A percentile compares a stretch with the other conserved stretches of the same genome.
phyloP scores from a whole-genome alignment of 768 basidiomycete species.

The Hygrophoropsis aurantiaca region DNA sequence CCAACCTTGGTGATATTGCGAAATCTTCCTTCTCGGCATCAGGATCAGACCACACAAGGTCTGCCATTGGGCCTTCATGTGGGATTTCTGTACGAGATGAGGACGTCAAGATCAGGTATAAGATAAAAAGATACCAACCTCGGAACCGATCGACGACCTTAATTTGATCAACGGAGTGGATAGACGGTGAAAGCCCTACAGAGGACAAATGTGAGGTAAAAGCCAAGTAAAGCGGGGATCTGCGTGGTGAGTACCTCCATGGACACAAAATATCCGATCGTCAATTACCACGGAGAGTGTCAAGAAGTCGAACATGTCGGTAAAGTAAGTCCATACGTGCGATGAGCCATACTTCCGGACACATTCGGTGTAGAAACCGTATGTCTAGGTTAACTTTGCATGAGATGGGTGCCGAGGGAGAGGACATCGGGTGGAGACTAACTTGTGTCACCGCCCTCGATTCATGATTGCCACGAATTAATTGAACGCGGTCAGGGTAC shows the following conservation, averaged over 20 bases:
- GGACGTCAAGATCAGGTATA: slow-evolving; percentile 19
- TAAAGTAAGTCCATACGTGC: slow-evolving; percentile 98
- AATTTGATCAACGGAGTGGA: slow-evolving; percentile 99
- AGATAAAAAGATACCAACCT: slow-evolving; percentile 48
- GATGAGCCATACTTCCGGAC: slow-evolving; percentile 95
- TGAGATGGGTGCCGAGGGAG: not conserved
- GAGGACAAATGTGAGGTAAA: slow-evolving; percentile 4
- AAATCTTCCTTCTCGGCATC: slow-evolving; percentile 99
- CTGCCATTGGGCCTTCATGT: slow-evolving; percentile 99
- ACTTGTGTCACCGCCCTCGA: slow-evolving; percentile 97
- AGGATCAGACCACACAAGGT: slow-evolving; percentile 99
- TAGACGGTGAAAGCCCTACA: slow-evolving; percentile 91
- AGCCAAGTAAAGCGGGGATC: slow-evolving; percentile 4
- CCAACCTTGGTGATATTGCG: slow-evolving; percentile 94
- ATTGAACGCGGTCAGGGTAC: slow-evolving; percentile 94
- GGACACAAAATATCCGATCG: slow-evolving; percentile 98
- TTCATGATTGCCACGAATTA: slow-evolving; percentile 98
- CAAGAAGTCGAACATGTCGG: slow-evolving; percentile 99
- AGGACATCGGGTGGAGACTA: slow-evolving; percentile 31
- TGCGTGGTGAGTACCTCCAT: slow-evolving; percentile 68
- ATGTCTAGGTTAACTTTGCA: slow-evolving; percentile 60
- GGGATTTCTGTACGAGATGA: slow-evolving; percentile 76
- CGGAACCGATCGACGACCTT: slow-evolving; percentile 98
- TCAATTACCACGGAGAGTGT: slow-evolving; percentile 98
- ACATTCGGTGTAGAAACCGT: slow-evolving; percentile 99